Conservation (phyloP, 805 yeast genomes). For the Kluyveromyces nonfermentans region DNA sequence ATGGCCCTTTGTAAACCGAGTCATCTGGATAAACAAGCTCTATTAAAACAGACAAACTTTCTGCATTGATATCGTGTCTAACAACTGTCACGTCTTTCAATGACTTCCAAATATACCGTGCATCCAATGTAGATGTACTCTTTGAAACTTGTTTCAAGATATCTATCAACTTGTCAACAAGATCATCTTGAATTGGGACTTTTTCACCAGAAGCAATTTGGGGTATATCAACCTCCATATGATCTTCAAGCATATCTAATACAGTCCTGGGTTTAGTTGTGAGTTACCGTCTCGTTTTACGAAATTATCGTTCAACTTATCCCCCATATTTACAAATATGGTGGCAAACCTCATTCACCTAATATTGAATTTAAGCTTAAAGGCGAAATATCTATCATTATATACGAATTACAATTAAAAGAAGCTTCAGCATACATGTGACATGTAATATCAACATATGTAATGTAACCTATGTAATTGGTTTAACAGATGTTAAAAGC, state of each 20-base stretch:
- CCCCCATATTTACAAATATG: background rate
- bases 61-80: slow-evolving; percentile 52
- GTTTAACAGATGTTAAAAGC: too few species aligned
- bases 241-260: slow-evolving; percentile 12
- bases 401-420: background rate
- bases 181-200: slow-evolving; percentile 19
- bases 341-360: background rate
- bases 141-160: slow-evolving; percentile 34
- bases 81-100: slow-evolving; percentile 73
- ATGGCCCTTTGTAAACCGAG: slow-evolving; percentile 34
- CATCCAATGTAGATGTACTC: slow-evolving; percentile 67
- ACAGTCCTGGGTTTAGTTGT: background rate
- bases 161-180: slow-evolving; percentile 26
- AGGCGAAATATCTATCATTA: background rate
- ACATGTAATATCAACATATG: background rate
- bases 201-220: slow-evolving; percentile 1
- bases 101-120: slow-evolving; percentile 78
- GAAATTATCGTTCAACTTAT: background rate
- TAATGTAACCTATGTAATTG: too few species aligned
- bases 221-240: slow-evolving; percentile 19
- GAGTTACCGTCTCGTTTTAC: background rate
- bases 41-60: slow-evolving; percentile 47
- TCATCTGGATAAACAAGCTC: slow-evolving; percentile 44
- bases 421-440: too few species aligned
- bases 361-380: background rate